These are phyloP conservation scores for Canavalia gladiata DNA, from an alignment of 306 rosid species.

Conservation along the genomic window DNA sequence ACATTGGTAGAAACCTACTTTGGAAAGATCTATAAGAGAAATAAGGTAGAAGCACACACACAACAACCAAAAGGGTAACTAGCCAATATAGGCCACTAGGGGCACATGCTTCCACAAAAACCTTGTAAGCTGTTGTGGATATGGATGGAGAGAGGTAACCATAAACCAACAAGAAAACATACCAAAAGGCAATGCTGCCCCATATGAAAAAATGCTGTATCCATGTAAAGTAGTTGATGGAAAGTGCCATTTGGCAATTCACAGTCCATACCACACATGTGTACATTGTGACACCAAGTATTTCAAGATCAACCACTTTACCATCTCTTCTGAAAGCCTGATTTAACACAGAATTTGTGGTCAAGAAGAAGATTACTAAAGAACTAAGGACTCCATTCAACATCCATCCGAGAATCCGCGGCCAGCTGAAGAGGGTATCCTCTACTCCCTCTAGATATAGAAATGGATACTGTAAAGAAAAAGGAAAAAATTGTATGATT, in stretches of 20 bases:
- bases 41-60: slow-evolving; percentile 76
- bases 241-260: slow-evolving; percentile 90
- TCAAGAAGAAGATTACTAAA: slow-evolving; percentile 75
- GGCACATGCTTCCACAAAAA: slow-evolving; percentile 79
- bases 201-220: slow-evolving; percentile 90
- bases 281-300: slow-evolving; percentile 81
- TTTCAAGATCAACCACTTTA: slow-evolving; percentile 66
- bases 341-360: slow-evolving; percentile 57
- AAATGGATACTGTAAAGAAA: slow-evolving; percentile 67
- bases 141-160: slow-evolving; percentile 67
- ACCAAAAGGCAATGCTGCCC: slow-evolving; percentile 88
- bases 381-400: slow-evolving; percentile 77
- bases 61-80: slow-evolving; percentile 68
- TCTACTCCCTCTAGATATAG: slow-evolving; percentile 83
- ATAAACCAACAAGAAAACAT: slow-evolving; percentile 70
- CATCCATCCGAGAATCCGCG: slow-evolving; percentile 85
- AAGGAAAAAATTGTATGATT: slow-evolving; percentile 27
- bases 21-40: slow-evolving; percentile 78
- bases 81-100: slow-evolving; percentile 79
- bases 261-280: slow-evolving; percentile 86
- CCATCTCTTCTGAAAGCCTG: slow-evolving; percentile 84
- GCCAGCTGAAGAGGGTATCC: slow-evolving; percentile 87
- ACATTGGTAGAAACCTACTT: slow-evolving; percentile 79
- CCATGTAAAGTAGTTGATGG: slow-evolving; percentile 94
- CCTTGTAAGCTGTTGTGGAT: slow-evolving; percentile 84